A percentile compares a stretch with the other conserved stretches of the same genome.
Evolutionary conservation across 495 filamentous ascomycete genomes (phyloP).

Genomic region (Podospora sp.): DNA sequence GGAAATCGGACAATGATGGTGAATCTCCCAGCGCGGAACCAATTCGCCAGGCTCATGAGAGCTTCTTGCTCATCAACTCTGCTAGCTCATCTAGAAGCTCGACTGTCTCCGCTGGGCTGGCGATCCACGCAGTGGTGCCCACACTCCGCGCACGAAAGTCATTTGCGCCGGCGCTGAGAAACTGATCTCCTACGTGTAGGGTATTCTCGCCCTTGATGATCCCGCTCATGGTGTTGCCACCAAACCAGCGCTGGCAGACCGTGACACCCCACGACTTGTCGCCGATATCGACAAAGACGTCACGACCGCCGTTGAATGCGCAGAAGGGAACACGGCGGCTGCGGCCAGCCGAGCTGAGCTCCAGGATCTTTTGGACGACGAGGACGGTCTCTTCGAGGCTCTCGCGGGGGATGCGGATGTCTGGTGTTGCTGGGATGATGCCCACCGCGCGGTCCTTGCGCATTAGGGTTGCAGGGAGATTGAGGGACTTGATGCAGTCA

Average conservation of each 20-base stretch:
- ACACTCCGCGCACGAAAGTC: conserved; percentile 84
- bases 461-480: conserved; percentile 73
- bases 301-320: conserved; percentile 96
- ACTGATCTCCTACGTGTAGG: conserved; percentile 93
- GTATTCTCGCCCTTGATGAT: conserved; percentile 57
- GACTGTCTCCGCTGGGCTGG: conserved; percentile 87
- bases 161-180: conserved; percentile 91
- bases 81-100: conserved; percentile 81
- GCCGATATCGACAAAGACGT: conserved; percentile 98
- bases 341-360: conserved; percentile 63
- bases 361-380: conserved; percentile 86
- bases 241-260: conserved; percentile 88
- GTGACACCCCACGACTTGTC: conserved; percentile 96
- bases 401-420: conserved; percentile 75
- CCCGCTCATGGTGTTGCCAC: conserved; percentile 31
- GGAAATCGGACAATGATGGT: background rate
- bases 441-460: conserved; percentile 94
- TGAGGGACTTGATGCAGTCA: conserved; percentile 76
- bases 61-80: conserved; percentile 55
- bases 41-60: conserved; percentile 8
- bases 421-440: conserved; percentile 66
- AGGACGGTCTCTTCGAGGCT: conserved; percentile 94
- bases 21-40: no score
- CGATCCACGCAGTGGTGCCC: conserved; percentile 83
- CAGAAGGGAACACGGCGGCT: conserved; percentile 78